Percentiles rank a stretch among this genome's conserved stretches.
These are phyloP conservation scores for Aureobasidium sp. DNA, from an alignment of 2,329 filamentous ascomycete genomes.

Conservation along the genomic window DNA sequence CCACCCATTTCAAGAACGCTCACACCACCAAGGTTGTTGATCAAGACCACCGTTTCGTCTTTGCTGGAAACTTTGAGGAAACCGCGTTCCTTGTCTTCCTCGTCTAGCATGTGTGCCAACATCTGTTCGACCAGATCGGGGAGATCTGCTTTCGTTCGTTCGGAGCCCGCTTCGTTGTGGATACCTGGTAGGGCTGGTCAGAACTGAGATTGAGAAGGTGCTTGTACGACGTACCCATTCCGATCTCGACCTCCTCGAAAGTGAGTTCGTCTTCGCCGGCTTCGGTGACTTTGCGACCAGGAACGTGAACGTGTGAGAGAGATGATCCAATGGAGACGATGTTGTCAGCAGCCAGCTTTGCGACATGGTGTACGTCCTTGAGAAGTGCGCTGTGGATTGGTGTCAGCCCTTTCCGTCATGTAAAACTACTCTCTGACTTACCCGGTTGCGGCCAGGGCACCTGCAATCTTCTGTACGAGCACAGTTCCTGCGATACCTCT, in stretches of 20 bases:
- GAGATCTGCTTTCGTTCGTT: slow-evolving; percentile 37
- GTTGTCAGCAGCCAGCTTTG: slow-evolving; percentile 65
- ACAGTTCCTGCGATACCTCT: slow-evolving; percentile 89
- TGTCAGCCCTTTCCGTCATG: background rate
- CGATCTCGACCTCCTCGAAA: slow-evolving; percentile 56
- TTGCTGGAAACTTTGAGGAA: slow-evolving; percentile 57
- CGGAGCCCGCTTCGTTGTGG: slow-evolving; percentile 51
- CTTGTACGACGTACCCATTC: slow-evolving; percentile 49
- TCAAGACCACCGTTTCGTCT: slow-evolving; percentile 59
- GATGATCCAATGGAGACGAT: slow-evolving; percentile 80
- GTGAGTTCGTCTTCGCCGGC: slow-evolving; percentile 52
- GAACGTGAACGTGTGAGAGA: slow-evolving; percentile 87
- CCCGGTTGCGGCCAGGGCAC: slow-evolving; percentile 71
- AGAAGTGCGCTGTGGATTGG: slow-evolving; percentile 39
- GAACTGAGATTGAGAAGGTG: background rate
- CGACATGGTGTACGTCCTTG: slow-evolving; percentile 65
- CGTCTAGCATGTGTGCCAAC: slow-evolving; percentile 58
- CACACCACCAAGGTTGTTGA: slow-evolving; percentile 72
- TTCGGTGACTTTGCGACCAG: slow-evolving; percentile 58
- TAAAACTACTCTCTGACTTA: slow-evolving; percentile 27
- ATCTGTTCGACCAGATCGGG: slow-evolving; percentile 48
- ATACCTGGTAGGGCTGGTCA: slow-evolving; percentile 34
- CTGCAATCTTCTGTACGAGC: slow-evolving; percentile 82
- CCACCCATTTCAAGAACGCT: slow-evolving; percentile 66
- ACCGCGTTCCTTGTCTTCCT: slow-evolving; percentile 59